Base-by-base conservation (phyloP, 2,329 filamentous ascomycete genomes). In the Orbilia oligospora region DNA sequence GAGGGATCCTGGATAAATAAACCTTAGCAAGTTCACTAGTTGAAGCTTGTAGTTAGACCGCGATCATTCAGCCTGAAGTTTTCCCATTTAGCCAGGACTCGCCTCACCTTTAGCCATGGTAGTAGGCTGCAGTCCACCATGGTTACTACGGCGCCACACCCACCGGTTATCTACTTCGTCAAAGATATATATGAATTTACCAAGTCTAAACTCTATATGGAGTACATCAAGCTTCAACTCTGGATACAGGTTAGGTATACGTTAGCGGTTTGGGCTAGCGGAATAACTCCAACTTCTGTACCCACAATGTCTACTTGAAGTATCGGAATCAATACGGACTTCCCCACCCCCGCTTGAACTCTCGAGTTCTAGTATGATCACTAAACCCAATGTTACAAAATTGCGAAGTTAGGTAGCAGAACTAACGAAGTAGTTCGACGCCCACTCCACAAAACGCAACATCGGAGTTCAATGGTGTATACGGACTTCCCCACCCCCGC, bases 81-180 rank as follows among this genome's bases (percentile, higher is more conserved):
- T 22, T 48, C 63, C 64, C 63, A 69, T 78, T 78, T 78, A 72
- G 75, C 75, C 75, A 44, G 55, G 56, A 53, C 55, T 72, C 75
- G 75, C 75, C 53, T 78, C 68, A 69, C 44, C 22, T 69, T 78
- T 68, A 68, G 75, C 73, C 73, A 77, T 77, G 73, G 65, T 76
- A 46, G 36, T 38, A 10, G 41, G 56, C 55, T 58, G 33, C n/a
- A 46, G 20, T 48, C 44, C 36, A 41, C 56, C 48, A 73, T 48
- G 70, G 71, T 64, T 61, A 68, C 75, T 63, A 78, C 75, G 75
- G 75, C 75, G 68, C 75, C 75, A 78, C 75, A 78, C 36, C 75
- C 75, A 78, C 75, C 75, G 68, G 71, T 64, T 41, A 49, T 24
- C 18, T 67, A 49, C 22, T 58, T 65, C 36, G 38, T 58, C n/a